Base-by-base conservation (phyloP, 2,329 filamentous ascomycete species). In the Aspergillus terreus region DNA sequence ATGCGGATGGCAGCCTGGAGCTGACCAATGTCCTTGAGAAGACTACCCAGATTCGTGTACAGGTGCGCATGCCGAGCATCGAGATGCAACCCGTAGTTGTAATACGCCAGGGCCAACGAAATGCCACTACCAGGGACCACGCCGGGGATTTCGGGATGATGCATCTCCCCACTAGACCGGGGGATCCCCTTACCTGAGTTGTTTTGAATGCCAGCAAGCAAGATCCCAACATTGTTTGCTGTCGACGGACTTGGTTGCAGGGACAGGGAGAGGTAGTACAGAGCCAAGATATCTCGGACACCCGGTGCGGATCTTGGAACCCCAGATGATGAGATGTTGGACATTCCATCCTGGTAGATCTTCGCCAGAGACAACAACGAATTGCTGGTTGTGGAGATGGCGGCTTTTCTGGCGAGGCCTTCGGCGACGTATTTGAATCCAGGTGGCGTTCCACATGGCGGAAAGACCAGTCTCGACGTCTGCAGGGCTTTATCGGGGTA, bases 321-420 rank as follows among this genome's bases (percentile, higher is more conserved):
- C 10, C 80, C 76, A 19, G 78, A 77, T 9, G 78, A 72, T 17
- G 81, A 81, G 15, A 84, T 85, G 51, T 83, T 90, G 2, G 92
- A 90, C 83, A 96, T 92, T 27, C 89, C 86, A 73, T 99, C 94
- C 70, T 99, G 94, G 58, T 96, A 95, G 33, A 99, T 99, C 71
- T 99, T 99, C 19, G 94, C 94, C 38, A 99, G 76, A 0, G 94
- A 99, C 2, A 99, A 79, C 15, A 99, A 77, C 0, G 92, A 95
- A 67, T 99, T 99, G 70, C 94, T 97, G 0, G 92, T 96, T 0
- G 92, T 97, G 11, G 92, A 91, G 21, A 96, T 81, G 2, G 91
- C 92, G 6, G 90, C 88, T 64, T 86, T 88, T 59, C 84, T 84
- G 14, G 89, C 82, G 41, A 86, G 77, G 10, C 85, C 86, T 42